Percentiles rank a stretch among this genome's conserved stretches.
Conservation (phyloP, 306 rosid species). For the Cajanus cajan region DNA sequence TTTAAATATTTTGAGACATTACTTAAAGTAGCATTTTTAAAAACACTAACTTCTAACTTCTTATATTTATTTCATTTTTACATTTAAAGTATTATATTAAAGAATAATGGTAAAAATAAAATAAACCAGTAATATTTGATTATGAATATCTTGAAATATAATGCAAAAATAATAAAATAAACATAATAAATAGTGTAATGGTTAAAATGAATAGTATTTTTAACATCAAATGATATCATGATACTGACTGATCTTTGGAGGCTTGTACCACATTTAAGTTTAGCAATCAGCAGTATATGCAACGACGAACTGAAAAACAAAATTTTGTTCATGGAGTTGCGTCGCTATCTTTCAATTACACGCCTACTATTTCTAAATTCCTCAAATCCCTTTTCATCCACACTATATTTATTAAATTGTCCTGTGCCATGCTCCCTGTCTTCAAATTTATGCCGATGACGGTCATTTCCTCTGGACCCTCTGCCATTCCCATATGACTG, state of each 20-base stretch:
- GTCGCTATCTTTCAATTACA: conserved; percentile 68
- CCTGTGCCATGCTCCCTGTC: conserved; percentile 31
- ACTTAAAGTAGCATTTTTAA: too few relatives aligned
- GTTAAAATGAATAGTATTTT: too few relatives aligned
- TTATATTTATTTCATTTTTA: too few relatives aligned
- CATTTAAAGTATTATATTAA: too few relatives aligned
- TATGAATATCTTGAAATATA: too few relatives aligned
- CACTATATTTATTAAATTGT: conserved; percentile 30
- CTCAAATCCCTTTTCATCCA: conserved; percentile 42
- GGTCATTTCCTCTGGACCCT: conserved; percentile 43
- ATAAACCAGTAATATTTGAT: too few relatives aligned
- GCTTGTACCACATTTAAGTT: neutral
- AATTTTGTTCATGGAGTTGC: conserved; percentile 1
- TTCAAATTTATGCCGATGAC: conserved; percentile 35
- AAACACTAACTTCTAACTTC: too few relatives aligned
- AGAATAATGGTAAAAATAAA: too few relatives aligned
- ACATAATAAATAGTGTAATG: too few relatives aligned
- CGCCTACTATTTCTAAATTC: conserved; percentile 75
- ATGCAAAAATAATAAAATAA: too few relatives aligned
- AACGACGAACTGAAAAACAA: neutral
- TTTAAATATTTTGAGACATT: too few relatives aligned
- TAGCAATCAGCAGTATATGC: conserved; percentile 4
- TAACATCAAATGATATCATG: neutral
- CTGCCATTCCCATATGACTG: conserved; percentile 42
- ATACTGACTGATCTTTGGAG: neutral